Conservation (phyloP, 352 stramenopile species). For the Phytopythium delawarense region DNA sequence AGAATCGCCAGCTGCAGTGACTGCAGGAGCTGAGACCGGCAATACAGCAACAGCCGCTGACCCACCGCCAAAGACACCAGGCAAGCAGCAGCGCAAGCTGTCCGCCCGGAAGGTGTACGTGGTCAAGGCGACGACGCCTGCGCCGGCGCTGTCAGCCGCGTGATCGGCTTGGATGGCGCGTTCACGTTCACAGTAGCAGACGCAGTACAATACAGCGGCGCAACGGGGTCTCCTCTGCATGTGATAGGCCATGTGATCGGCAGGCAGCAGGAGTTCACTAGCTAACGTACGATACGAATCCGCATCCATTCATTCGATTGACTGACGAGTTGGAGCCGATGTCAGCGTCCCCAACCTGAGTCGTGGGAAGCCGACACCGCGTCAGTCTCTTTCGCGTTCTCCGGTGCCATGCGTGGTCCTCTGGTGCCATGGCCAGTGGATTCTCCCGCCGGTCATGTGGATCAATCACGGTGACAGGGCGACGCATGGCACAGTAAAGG, state of each 20-base stretch:
- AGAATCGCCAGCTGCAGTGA: not conserved
- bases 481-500: no score
- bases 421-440: no score
- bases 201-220: not conserved
- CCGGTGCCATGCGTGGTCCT: no score
- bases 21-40: not conserved
- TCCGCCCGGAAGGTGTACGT: conserved; percentile 23
- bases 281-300: not conserved
- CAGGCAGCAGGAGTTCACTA: not conserved
- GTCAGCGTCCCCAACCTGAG: no score
- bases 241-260: not conserved
- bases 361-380: no score
- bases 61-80: not conserved
- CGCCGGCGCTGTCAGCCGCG: conserved; percentile 5
- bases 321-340: not conserved
- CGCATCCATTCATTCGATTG: not conserved
- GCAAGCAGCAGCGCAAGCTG: conserved; percentile 1
- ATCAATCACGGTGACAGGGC: no score
- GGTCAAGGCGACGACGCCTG: conserved; percentile 21
- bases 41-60: not conserved
- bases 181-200: no score
- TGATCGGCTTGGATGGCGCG: not conserved
- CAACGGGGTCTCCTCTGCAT: not conserved
- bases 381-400: no score
- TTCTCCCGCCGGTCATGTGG: no score